These are phyloP conservation scores for Penicillium longicatenatum DNA, from an alignment of 495 filamentous ascomycete species.

Conservation along the genomic window DNA sequence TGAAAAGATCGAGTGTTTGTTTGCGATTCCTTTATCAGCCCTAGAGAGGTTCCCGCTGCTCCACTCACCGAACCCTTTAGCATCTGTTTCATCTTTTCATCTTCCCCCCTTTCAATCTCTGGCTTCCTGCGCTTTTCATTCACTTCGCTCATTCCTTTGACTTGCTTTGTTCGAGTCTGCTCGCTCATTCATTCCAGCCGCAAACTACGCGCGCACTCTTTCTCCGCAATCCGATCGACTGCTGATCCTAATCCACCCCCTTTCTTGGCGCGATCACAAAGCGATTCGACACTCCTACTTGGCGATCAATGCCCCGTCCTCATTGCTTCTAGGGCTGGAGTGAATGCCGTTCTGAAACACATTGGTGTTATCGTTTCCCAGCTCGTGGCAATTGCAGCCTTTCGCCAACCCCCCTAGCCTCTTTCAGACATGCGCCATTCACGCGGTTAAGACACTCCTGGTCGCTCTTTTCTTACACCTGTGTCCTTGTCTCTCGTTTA, in stretches of 20 bases:
- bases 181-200: conserved; percentile 20
- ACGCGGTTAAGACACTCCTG: conserved; percentile 21
- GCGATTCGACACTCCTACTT: conserved; percentile 12
- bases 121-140: background rate
- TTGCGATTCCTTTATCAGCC: background rate
- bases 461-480: conserved; percentile 18
- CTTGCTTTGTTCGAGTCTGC: background rate
- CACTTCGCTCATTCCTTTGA: conserved; percentile 8
- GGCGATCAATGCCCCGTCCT: conserved; percentile 15
- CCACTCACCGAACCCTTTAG: background rate
- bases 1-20: background rate
- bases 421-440: conserved; percentile 26
- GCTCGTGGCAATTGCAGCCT: conserved; percentile 4
- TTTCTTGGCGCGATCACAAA: conserved; percentile 27
- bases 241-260: conserved; percentile 19
- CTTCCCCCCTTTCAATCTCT: background rate
- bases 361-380: conserved; percentile 8
- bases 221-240: conserved; percentile 24
- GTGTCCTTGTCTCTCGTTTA: conserved; percentile 10
- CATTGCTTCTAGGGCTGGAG: conserved; percentile 8
- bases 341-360: conserved; percentile 26
- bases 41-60: background rate
- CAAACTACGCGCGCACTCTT: conserved; percentile 22
- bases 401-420: conserved; percentile 12
- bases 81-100: conserved; percentile 11